Conservation (phyloP, 2,329 filamentous ascomycete genomes). For the Fusarium penzigii region DNA sequence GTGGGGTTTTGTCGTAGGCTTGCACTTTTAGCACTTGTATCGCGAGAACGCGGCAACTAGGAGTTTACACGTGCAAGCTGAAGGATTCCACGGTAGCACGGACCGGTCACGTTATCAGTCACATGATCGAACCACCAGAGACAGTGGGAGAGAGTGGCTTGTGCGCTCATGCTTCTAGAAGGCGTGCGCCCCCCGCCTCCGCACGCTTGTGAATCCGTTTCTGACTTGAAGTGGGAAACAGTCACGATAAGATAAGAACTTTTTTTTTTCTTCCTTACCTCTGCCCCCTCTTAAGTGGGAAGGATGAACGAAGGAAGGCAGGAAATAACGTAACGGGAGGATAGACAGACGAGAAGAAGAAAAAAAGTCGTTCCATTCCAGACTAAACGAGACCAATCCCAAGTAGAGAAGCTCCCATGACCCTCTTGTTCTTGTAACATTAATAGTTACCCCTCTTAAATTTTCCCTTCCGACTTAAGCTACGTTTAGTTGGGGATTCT, state of each 20-base stretch:
- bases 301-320: neutral
- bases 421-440: conserved; percentile 12
- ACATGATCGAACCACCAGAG: neutral
- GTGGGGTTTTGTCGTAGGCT: conserved; percentile 2
- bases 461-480: conserved; percentile 11
- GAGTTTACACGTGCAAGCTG: neutral
- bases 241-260: conserved; percentile 19
- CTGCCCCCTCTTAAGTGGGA: conserved; percentile 1
- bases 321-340: neutral
- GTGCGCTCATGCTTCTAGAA: conserved; percentile 14
- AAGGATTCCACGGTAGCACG: neutral
- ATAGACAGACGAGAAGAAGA: neutral
- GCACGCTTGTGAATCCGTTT: conserved; percentile 1
- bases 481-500: conserved; percentile 14
- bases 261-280: neutral
- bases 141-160: neutral
- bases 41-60: neutral
- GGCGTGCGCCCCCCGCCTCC: conserved; percentile 3
- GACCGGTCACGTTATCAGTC: neutral
- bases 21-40: neutral
- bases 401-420: neutral
- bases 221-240: conserved; percentile 19
- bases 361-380: neutral
- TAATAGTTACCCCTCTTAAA: conserved; percentile 15
- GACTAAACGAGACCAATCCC: neutral